A percentile compares a stretch with the other conserved stretches of the same genome.
Conservation (phyloP, 2,329 filamentous ascomycete species). For the Pseudonectria buxi region DNA sequence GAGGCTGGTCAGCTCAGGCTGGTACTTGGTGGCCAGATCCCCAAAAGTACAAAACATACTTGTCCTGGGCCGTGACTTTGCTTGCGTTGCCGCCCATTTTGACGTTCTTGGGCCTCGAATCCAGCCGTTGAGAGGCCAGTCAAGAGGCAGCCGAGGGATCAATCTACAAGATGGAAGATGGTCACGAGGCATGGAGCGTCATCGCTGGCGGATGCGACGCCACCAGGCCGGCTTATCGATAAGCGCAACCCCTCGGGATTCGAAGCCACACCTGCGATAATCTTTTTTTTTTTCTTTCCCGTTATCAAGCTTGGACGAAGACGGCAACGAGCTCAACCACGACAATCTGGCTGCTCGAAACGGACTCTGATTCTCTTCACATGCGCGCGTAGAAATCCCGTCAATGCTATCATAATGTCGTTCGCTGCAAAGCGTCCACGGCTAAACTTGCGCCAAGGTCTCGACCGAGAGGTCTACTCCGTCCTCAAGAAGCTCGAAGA, state of each 20-base stretch:
- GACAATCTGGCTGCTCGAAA: no score
- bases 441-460: constrained; percentile 18
- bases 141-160: constrained; percentile 1
- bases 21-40: no score
- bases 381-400: not conserved
- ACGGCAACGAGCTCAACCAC: no score
- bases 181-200: constrained; percentile 23
- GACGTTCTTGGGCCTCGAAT: constrained; percentile 4
- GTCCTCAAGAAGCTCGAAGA: constrained; percentile 72
- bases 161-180: constrained; percentile 4
- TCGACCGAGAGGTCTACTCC: constrained; percentile 71
- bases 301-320: not conserved
- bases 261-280: not conserved
- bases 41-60: no score
- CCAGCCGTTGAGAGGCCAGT: constrained; percentile 4
- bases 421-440: constrained; percentile 9
- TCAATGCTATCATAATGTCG: constrained; percentile 7
- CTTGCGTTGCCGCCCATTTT: constrained; percentile 50
- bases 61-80: constrained; percentile 69
- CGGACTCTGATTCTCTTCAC: no score
- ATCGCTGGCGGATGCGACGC: constrained; percentile 13
- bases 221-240: constrained; percentile 19
- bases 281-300: not conserved
- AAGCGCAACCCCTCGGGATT: constrained; percentile 9
- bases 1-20: constrained; percentile 6